These are phyloP conservation scores for Canna indica DNA, from an alignment of 176 grass and related monocot genomes.

Conservation along the genomic window DNA sequence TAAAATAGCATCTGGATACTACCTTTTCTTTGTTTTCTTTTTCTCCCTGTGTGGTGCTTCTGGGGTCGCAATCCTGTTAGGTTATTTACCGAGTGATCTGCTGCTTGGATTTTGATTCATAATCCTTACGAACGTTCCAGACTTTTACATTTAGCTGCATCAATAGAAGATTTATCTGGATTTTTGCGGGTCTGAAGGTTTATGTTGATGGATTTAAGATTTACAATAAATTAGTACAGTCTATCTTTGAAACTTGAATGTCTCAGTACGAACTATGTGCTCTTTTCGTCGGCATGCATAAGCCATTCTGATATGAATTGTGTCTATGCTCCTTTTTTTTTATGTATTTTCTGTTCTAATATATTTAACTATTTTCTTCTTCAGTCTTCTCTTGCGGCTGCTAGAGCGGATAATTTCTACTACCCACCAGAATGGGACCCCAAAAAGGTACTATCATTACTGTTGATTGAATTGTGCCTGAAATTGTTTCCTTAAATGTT, in stretches of 20 bases:
- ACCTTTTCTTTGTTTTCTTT: not conserved
- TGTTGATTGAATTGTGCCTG: not conserved
- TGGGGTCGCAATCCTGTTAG: too few relatives aligned
- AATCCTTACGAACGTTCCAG: too few relatives aligned
- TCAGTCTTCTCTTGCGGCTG: constrained; percentile 69
- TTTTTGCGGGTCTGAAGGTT: too few relatives aligned
- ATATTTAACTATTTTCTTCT: not conserved
- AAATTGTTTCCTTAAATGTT: constrained; percentile 3
- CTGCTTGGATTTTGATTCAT: too few relatives aligned
- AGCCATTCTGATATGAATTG: not conserved
- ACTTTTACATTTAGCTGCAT: too few relatives aligned
- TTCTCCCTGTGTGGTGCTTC: not conserved
- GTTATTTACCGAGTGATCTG: too few relatives aligned
- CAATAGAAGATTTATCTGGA: too few relatives aligned
- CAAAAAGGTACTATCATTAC: constrained; percentile 50
- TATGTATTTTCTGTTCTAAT: not conserved
- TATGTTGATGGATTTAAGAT: too few relatives aligned
- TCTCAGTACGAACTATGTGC: too few relatives aligned
- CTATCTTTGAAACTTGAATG: too few relatives aligned
- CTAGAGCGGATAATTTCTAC: constrained; percentile 46
- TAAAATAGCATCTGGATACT: not conserved
- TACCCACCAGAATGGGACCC: constrained; percentile 97
- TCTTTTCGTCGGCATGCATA: not conserved
- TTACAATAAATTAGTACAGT: too few relatives aligned
- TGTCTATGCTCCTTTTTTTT: too few relatives aligned